Evolutionary conservation across 1,284 basidiomycete genomes (phyloP).

Genomic region (Polyporus tsugae): DNA sequence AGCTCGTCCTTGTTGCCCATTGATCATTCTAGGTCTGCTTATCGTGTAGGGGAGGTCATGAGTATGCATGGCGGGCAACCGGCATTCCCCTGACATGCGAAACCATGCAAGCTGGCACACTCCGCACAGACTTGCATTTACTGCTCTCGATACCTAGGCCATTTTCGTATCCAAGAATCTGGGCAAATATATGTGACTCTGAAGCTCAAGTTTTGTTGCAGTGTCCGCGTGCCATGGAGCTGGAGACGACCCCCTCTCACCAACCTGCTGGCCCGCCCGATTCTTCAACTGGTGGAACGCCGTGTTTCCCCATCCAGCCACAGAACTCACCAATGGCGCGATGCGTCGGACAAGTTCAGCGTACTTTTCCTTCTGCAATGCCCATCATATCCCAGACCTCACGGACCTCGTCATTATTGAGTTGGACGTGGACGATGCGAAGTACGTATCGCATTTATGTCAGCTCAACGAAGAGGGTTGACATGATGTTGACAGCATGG

Average conservation of each 20-base stretch:
- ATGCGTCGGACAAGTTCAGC: slow-evolving; percentile 88
- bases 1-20: not conserved
- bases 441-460: slow-evolving; percentile 58
- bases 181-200: not conserved
- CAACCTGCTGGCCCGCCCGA: slow-evolving; percentile 86
- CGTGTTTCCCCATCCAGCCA: slow-evolving; percentile 93
- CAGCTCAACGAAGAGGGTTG: slow-evolving; percentile 11
- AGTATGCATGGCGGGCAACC: too few species aligned
- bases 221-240: slow-evolving; percentile 95
- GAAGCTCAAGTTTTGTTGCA: slow-evolving; percentile 40
- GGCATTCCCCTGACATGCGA: too few species aligned
- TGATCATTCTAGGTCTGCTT: too few species aligned
- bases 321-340: slow-evolving; percentile 95
- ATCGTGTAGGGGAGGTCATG: too few species aligned
- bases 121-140: not conserved
- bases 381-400: slow-evolving; percentile 90
- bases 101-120: too few species aligned
- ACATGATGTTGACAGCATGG: slow-evolving; percentile 57
- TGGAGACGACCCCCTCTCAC: slow-evolving; percentile 89
- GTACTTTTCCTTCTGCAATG: slow-evolving; percentile 93
- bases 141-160: not conserved
- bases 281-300: slow-evolving; percentile 97
- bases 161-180: too few species aligned
- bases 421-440: slow-evolving; percentile 88
- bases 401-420: slow-evolving; percentile 95